Evolutionary conservation across 352 stramenopile species (phyloP), one percentile per base, ranked within the genome.

Genomic region (Phytophthora pseudosyringae): DNA sequence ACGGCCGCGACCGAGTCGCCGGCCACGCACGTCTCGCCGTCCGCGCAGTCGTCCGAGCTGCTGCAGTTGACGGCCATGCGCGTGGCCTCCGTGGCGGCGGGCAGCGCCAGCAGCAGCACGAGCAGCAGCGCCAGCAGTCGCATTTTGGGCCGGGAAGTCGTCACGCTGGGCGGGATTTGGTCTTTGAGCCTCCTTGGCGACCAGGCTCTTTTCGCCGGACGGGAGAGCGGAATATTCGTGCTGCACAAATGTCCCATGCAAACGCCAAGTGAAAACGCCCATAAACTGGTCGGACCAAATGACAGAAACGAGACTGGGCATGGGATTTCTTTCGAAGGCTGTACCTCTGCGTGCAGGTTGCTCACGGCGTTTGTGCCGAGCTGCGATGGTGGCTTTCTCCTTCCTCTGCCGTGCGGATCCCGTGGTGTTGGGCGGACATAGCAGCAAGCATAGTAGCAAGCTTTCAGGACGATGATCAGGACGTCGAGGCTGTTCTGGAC

Each of bases 1-100:
- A 95, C 78, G 15, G 80, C 31, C 9, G 59, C 52, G 31, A 63
- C 67, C 28, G 85, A 86, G 65, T 91, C 85, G 39, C 87, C 87
- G 4, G 85, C 87, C 63, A 95, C 83, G 53, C 87, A 95, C 53
- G 73, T 86, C 29, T 86, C 85, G 44, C 78, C 85, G 18, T 76
- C 68, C 2, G 50, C 52, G 54, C 87, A 95, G 67, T 95, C 87
- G 13, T 39, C 60, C 21, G 84, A 91, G 51, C 56, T 82, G 26
- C 50, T 56, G 71, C 86, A 95, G 29, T 73, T 67, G 39, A 89
- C 75, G n/a, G 76, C 80, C 31, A 86, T 71, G 31, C 52, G 35
- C 16, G 67, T 58, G 26, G 66, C 73, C 5, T 63, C 29, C 0
- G 54, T 38, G 9, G 12, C 18, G 2, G 9, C 55, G 29, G 73